Percentiles rank a stretch among this genome's conserved stretches.
These are phyloP conservation scores for Limonium bicolor DNA, from an alignment of 148 eudicot species.

Conservation along the genomic window DNA sequence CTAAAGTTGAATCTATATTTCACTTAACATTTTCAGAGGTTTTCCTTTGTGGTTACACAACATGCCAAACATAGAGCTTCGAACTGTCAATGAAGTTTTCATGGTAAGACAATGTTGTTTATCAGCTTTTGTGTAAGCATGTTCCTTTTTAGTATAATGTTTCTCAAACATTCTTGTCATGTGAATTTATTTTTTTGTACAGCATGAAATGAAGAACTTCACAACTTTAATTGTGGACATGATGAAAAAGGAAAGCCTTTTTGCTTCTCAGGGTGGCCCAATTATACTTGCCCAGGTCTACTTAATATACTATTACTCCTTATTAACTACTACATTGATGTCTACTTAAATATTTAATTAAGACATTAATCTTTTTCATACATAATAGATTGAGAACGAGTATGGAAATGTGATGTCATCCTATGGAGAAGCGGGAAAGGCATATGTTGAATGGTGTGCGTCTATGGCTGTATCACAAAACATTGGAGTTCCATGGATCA, in stretches of 20 bases:
- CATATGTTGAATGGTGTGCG: constrained; percentile 35
- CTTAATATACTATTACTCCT: neutral
- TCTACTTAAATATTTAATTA: neutral
- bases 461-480: constrained; percentile 22
- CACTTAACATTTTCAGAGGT: constrained; percentile 16
- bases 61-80: constrained; percentile 18
- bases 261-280: constrained; percentile 52
- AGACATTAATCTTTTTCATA: neutral
- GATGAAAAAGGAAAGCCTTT: constrained; percentile 26
- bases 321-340: neutral
- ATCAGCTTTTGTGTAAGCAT: neutral
- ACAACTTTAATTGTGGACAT: constrained; percentile 30
- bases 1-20: too few species aligned
- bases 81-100: constrained; percentile 23
- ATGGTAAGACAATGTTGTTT: constrained; percentile 10
- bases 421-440: constrained; percentile 27
- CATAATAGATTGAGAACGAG: constrained; percentile 39
- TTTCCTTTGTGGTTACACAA: constrained; percentile 37
- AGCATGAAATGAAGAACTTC: constrained; percentile 48
- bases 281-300: constrained; percentile 42
- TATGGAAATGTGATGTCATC: constrained; percentile 21
- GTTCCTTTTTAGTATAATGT: neutral
- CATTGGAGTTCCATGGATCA: constrained; percentile 38
- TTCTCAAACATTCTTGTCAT: neutral
- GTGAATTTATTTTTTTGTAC: neutral